Percentiles rank a stretch among this genome's conserved stretches.
These are phyloP conservation scores for Hypomyces perniciosus DNA, from an alignment of 2,329 filamentous ascomycete species.

Conservation along the genomic window DNA sequence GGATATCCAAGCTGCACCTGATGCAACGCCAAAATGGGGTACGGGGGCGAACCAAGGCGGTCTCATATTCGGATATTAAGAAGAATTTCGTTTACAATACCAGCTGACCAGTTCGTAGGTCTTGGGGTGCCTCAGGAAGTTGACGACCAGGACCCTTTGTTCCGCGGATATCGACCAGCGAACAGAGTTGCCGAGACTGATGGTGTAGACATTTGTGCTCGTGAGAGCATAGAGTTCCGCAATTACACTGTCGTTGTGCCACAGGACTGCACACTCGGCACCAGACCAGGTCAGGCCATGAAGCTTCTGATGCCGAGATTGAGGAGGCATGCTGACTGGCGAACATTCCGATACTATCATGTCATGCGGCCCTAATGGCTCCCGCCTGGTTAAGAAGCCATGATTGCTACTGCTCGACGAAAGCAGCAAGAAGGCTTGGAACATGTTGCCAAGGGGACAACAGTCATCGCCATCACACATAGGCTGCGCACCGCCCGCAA, in stretches of 20 bases:
- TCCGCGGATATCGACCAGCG: constrained; percentile 42
- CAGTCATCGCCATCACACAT: constrained; percentile 54
- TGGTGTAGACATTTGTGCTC: constrained; percentile 39
- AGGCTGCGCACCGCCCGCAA: constrained; percentile 50
- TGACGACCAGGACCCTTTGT: constrained; percentile 55
- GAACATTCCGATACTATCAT: constrained; percentile 63
- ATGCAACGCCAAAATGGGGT: constrained; percentile 15
- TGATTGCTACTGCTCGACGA: constrained; percentile 74
- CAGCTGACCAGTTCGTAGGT: constrained; percentile 55
- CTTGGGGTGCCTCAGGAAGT: constrained; percentile 60
- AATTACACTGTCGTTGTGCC: constrained; percentile 51
- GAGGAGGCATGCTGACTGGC: constrained; percentile 60
- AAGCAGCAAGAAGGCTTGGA: constrained; percentile 67
- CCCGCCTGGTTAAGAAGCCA: constrained; percentile 63
- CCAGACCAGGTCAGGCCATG: constrained; percentile 46
- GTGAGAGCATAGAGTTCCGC: constrained; percentile 40
- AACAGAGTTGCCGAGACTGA: constrained; percentile 39
- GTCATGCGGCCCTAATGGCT: constrained; percentile 63
- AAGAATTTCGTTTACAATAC: constrained; percentile 49
- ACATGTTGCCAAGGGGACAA: constrained; percentile 46
- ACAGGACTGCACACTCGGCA: constrained; percentile 51
- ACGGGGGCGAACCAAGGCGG: constrained; percentile 28
- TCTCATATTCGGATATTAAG: constrained; percentile 52
- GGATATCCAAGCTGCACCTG: constrained; percentile 35
- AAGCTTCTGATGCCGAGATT: constrained; percentile 54